phyloP scores from a whole-genome alignment of 2,329 filamentous ascomycete genomes.

The Dothideomycetidae sp. region DNA sequence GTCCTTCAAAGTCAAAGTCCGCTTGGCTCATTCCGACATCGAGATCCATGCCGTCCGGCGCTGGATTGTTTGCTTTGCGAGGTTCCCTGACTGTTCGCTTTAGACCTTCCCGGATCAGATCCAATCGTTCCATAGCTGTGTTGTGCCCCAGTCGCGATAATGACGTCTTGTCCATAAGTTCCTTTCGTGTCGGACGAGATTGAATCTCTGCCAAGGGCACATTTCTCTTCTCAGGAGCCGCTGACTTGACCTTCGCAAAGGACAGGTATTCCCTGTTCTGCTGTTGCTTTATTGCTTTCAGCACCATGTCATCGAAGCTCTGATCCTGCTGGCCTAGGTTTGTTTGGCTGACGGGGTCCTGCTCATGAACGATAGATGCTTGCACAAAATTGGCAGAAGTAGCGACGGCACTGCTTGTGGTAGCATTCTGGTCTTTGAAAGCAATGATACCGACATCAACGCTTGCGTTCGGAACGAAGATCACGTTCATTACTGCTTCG shows the following conservation, averaged over 20 bases:
- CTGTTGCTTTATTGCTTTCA: not conserved
- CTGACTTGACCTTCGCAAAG: not conserved
- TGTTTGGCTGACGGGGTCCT: not conserved
- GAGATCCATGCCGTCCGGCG: slow-evolving; percentile 2
- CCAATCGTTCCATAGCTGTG: slow-evolving; percentile 2
- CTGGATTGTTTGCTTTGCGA: no score
- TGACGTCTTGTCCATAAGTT: slow-evolving; percentile 16
- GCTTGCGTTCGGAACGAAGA: no score
- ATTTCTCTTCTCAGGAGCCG: not conserved
- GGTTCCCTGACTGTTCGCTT: not conserved
- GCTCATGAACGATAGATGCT: no score
- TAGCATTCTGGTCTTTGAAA: no score
- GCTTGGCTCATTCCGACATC: slow-evolving; percentile 7
- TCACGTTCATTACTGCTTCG: no score
- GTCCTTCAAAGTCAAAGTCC: slow-evolving; percentile 13
- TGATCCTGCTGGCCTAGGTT: not conserved
- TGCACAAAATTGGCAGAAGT: no score
- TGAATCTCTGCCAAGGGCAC: slow-evolving; percentile 38
- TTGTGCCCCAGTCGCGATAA: slow-evolving; percentile 8
- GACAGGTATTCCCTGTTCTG: not conserved
- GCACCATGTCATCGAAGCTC: not conserved
- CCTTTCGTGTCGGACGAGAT: slow-evolving; percentile 24
- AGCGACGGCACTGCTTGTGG: no score
- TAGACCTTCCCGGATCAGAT: not conserved
- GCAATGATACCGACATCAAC: no score